Evolutionary conservation across 1,139 yeast genomes (phyloP).

Genomic region (Meyerozyma guilliermondii): DNA sequence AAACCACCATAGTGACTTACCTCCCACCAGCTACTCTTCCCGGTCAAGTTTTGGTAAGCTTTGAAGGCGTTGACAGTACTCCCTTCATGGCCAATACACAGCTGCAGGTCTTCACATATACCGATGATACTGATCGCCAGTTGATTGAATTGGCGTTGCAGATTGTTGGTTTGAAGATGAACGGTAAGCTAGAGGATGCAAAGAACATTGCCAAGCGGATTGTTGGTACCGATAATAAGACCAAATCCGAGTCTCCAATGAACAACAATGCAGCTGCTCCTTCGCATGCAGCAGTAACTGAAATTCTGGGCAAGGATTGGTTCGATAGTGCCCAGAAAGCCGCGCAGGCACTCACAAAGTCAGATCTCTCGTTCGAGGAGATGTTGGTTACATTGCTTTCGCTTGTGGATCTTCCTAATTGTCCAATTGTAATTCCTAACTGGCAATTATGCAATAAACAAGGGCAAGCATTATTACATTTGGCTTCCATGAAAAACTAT

Average conservation of each 20-base stretch:
- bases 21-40: slow-evolving; percentile 85
- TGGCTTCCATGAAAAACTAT: slow-evolving; percentile 76
- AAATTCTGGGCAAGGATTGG: slow-evolving; percentile 29
- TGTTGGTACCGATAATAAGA: slow-evolving; percentile 51
- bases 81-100: slow-evolving; percentile 30
- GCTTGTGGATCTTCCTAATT: slow-evolving; percentile 55
- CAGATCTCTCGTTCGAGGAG: slow-evolving; percentile 49
- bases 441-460: slow-evolving; percentile 76
- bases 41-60: slow-evolving; percentile 87
- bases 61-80: slow-evolving; percentile 46
- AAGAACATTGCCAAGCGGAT: slow-evolving; percentile 83
- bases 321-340: slow-evolving; percentile 43
- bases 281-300: slow-evolving; percentile 3
- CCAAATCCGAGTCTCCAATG: slow-evolving; percentile 7
- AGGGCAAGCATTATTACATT: slow-evolving; percentile 84
- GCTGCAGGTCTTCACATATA: slow-evolving; percentile 70
- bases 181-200: slow-evolving; percentile 90
- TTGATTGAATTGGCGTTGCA: slow-evolving; percentile 88
- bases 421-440: slow-evolving; percentile 62
- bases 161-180: slow-evolving; percentile 92
- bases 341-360: slow-evolving; percentile 44
- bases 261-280: slow-evolving; percentile 7
- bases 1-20: slow-evolving; percentile 86
- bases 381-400: slow-evolving; percentile 61
- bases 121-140: slow-evolving; percentile 91